A percentile compares a stretch with the other conserved stretches of the same genome.
Conservation (phyloP, 306 rosid species). For the Rubus idaeus region DNA sequence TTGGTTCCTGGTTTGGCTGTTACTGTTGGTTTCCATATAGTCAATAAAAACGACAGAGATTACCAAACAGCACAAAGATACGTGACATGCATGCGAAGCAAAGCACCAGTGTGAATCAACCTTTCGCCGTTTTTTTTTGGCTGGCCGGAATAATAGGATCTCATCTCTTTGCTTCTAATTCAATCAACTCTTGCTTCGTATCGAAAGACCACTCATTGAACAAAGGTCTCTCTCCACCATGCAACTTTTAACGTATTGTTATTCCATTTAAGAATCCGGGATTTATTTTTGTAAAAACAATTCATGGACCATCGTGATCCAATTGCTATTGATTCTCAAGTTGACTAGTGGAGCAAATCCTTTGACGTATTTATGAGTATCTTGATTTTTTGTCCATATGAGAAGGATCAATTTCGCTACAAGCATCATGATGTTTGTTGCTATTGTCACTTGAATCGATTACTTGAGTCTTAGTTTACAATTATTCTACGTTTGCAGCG, state of each 20-base stretch:
- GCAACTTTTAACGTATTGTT: background rate
- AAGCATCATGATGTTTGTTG: background rate
- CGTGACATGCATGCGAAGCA: conserved; percentile 27
- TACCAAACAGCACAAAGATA: background rate
- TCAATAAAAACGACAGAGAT: background rate
- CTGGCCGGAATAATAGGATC: background rate
- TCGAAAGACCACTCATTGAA: no score
- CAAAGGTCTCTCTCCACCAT: background rate
- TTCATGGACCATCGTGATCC: background rate
- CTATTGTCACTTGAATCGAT: background rate
- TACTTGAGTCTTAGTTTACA: no score
- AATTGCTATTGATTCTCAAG: background rate
- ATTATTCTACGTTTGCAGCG: no score
- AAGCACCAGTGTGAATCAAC: conserved; percentile 4
- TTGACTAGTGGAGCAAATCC: conserved; percentile 5
- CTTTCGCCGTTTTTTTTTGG: conserved; percentile 18
- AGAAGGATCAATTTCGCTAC: background rate
- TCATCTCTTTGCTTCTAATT: background rate
- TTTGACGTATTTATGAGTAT: background rate
- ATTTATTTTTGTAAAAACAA: background rate
- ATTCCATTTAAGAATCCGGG: background rate
- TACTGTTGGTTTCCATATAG: background rate
- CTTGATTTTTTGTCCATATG: background rate
- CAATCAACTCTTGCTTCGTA: background rate
- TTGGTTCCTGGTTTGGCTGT: background rate